These are phyloP conservation scores for Penicillium bialowiezense DNA, from an alignment of 495 filamentous ascomycete genomes.

Conservation along the genomic window DNA sequence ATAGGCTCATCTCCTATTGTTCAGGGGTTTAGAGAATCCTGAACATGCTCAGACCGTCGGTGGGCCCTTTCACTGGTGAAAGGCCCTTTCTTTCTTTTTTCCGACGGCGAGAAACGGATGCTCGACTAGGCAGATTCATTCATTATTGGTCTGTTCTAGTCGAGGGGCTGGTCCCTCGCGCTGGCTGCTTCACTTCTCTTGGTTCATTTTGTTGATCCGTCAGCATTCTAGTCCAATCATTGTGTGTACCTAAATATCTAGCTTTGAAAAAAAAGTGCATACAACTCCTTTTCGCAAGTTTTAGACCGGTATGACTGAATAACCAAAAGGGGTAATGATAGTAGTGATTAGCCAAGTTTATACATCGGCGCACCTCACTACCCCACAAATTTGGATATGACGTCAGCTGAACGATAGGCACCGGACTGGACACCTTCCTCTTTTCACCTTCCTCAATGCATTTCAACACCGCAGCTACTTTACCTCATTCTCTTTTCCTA, in stretches of 20 bases:
- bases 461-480: no score
- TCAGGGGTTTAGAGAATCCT: conserved; percentile 35
- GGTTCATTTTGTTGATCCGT: conserved; percentile 17
- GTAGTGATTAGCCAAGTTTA: no score
- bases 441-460: no score
- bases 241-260: conserved; percentile 26
- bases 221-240: conserved; percentile 14
- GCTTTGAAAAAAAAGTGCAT: conserved; percentile 21
- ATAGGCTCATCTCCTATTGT: conserved; percentile 53
- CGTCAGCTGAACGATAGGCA: no score
- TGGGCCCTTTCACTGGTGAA: conserved; percentile 25
- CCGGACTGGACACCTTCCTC: no score
- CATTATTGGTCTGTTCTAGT: conserved; percentile 13
- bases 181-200: conserved; percentile 25
- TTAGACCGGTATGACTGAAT: no score
- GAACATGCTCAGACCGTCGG: conserved; percentile 34
- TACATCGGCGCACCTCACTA: no score
- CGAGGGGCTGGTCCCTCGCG: conserved; percentile 19
- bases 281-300: conserved; percentile 1
- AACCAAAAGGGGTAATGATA: no score
- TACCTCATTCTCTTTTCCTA: no score
- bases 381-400: no score
- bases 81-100: conserved; percentile 19
- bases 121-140: conserved; percentile 10
- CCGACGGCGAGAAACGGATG: conserved; percentile 26